Base-by-base conservation (phyloP, 306 rosid genomes). In the Corylus avellana region DNA sequence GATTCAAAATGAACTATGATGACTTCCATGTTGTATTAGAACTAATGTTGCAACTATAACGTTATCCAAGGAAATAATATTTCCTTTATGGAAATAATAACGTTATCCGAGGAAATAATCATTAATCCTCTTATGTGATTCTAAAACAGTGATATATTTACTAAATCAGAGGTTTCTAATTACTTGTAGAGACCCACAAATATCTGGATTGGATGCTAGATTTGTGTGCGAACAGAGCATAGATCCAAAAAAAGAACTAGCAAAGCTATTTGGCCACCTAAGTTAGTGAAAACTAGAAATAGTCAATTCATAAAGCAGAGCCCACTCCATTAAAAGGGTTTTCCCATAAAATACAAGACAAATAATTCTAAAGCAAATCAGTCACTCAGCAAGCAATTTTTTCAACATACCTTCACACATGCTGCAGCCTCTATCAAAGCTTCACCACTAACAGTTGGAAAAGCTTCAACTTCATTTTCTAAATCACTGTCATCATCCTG, bases 401-500 rank as follows among this genome's bases (percentile, higher is more conserved):
- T n/a, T 67, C 22, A 42, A 67, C 62, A 78, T 76, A 92, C 98
- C 96, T 95, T 95, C 85, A 85, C 94, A 74, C 86, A 95, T 47
- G 99, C 99, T 47, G 93, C 82, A 70, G 96, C 89, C 90, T 95
- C 98, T n/a, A 80, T 73, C 51, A 78, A 75, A 82, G 89, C 78
- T 74, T 95, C 98, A 64, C 47, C 71, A 73, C 75, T 83, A 51
- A 87, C 83, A 48, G 86, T 44, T 73, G 99, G 97, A 59, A 70
- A 55, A 27, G 85, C 77, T 79, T 93, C 98, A 79, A 91, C 42
- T 59, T 95, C 97, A 84, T 67, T 86, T 53, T 95, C 99, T 46
- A 90, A 71, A 78, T 95, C 99, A 75, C 98, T 92, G 11, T 95
- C 94, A 84, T 91, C 92, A 74, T 95, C 97, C 98, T 92, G 96